phyloP scores from a whole-genome alignment of 164 flowering plant species.

The Pachysandra terminalis region DNA sequence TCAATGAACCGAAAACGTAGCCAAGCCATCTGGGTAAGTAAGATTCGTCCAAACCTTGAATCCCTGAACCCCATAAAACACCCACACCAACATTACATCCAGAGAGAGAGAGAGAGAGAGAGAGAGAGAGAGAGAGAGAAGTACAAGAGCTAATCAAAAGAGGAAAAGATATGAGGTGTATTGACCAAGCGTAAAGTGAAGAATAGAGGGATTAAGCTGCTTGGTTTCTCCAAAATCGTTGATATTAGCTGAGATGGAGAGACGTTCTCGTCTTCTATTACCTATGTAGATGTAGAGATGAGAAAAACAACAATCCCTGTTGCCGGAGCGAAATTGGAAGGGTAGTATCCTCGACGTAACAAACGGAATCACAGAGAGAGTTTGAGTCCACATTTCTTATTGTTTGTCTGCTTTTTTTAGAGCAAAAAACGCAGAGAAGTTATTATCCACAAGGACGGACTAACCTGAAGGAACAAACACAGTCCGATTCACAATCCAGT shows the following conservation, averaged over 20 bases:
- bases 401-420: too few species aligned
- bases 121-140: too few species aligned
- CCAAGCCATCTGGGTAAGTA: conserved; percentile 91
- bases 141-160: not conserved
- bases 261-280: conserved; percentile 5
- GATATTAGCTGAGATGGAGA: conserved; percentile 16
- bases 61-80: conserved; percentile 42
- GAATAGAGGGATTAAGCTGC: conserved; percentile 80
- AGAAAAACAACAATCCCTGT: too few species aligned
- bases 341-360: not conserved
- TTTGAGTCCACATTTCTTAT: too few species aligned
- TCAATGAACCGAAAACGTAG: conserved; percentile 57
- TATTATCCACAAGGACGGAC: too few species aligned
- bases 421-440: too few species aligned
- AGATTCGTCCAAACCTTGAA: conserved; percentile 88
- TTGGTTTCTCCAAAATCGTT: conserved; percentile 17
- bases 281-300: not conserved
- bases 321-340: not conserved
- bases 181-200: conserved; percentile 93
- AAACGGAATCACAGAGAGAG: not conserved
- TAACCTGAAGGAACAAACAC: too few species aligned
- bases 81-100: not conserved
- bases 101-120: too few species aligned
- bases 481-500: too few species aligned
- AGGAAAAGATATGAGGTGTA: not conserved